Evolutionary conservation across 2,329 filamentous ascomycete species (phyloP), one percentile per base, ranked within the genome.

Genomic region (Fusarium mundagurra): DNA sequence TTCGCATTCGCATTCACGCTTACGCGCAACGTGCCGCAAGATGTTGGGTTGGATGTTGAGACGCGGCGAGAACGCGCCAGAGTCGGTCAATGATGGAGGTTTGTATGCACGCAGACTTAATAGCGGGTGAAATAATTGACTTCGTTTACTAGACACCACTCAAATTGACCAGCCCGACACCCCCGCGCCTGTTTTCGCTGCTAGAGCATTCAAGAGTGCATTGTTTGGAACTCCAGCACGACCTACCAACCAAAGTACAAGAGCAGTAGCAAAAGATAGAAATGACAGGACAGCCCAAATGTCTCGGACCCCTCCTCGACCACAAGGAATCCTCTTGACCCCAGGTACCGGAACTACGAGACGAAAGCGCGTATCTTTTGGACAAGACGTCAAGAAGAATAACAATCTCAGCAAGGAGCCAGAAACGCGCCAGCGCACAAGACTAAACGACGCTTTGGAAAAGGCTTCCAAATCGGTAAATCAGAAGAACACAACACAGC

Each of bases 341-440:
- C 91, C 91, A 0, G 91, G 91, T 3, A 92, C 90, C 4, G 90
- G 85, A 22, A 87, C 89, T 4, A 84, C 88, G 48, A 86, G 88
- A 60, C 86, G 89, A 48, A 92, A 92, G 79, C 90, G 89, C 74
- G 91, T 92, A 31, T 91, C 91, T 1, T 92, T 92, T 76, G 90
- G 88, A 18, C 84, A 86, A 64, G 89, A 91, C 58, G 86, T 91
- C 18, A 82, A 84, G 45, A 86, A 86, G 27, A 83, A 83, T 9
- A 72, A 63, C 45, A 79, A 81, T 29, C 83, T 65, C 27, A 78
- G 76, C 66, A 80, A 81, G 68, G 73, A 74, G 50, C 63, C 61
- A 11, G 72, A 70, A 29, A 50, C 65, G 44, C 71, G 79, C 33
- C 82, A 82, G 38, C 85, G 83, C 61, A 87, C 86, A 2, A 82